Evolutionary conservation across 495 filamentous ascomycete species (phyloP).

Genomic region (Aspergillus conjunctus): DNA sequence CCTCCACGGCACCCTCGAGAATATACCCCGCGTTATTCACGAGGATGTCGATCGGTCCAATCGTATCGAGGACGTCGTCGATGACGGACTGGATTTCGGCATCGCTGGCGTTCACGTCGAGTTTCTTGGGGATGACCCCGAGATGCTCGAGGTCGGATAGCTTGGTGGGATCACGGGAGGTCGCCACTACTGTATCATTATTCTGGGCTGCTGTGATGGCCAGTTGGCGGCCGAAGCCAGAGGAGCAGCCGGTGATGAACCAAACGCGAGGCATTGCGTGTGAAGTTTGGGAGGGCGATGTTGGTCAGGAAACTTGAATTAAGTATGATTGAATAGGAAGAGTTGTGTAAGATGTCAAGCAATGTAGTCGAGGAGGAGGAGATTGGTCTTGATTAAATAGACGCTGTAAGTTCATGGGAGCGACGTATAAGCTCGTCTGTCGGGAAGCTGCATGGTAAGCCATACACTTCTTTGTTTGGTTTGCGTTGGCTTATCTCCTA

Average conservation of each 20-base stretch:
- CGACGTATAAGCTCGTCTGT: too few species aligned
- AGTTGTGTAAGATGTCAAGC: too few species aligned
- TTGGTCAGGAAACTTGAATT: neutral
- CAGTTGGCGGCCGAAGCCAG: slow-evolving; percentile 47
- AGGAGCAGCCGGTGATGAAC: slow-evolving; percentile 54
- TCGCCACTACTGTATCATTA: slow-evolving; percentile 58
- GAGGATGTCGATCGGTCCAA: slow-evolving; percentile 50
- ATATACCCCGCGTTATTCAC: slow-evolving; percentile 54
- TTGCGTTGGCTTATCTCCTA: too few species aligned
- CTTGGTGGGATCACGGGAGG: slow-evolving; percentile 43
- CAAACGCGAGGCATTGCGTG: slow-evolving; percentile 35
- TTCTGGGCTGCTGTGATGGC: slow-evolving; percentile 37
- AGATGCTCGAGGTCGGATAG: slow-evolving; percentile 38
- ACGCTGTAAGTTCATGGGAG: too few species aligned
- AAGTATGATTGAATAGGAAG: neutral
- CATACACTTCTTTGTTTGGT: too few species aligned
- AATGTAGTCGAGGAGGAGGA: too few species aligned
- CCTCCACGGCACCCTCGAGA: slow-evolving; percentile 8
- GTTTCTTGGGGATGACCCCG: slow-evolving; percentile 35
- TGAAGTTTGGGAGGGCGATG: neutral
- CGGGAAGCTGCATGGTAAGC: too few species aligned
- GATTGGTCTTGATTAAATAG: too few species aligned
- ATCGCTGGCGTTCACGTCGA: slow-evolving; percentile 44
- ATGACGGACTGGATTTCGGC: slow-evolving; percentile 32
- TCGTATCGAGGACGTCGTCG: slow-evolving; percentile 33